Evolutionary conservation across 371 early-diverging fungal species (phyloP), one percentile per base, ranked within the genome.

Genomic region (Mortierella sp.): DNA sequence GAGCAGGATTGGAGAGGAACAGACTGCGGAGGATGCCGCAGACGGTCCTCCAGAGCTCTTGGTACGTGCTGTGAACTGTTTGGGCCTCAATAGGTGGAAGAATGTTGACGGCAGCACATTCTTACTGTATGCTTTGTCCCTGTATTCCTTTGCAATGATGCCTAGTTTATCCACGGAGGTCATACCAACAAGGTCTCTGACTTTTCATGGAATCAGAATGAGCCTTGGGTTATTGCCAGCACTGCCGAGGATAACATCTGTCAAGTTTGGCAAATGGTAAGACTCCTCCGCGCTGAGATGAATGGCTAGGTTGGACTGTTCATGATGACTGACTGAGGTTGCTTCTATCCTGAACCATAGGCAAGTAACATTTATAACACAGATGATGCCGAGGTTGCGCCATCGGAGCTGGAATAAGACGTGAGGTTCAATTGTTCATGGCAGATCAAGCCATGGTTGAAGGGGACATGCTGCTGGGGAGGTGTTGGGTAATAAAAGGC

Each of bases 231-330:
- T 17, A 87, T 99, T 66, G 93, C 95, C 66, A 92, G 92, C 66
- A 92, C 94, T 5, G 98, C 96, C 27, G 97, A 98, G 81, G 97
- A 98, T 72, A 98, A 98, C 76, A 91, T 98, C 29, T 87, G 95
- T 31, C 98, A 99, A 86, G 92, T 99, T 0, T 99, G 99, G 99
- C 96, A 96, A 83, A 94, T 96, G 95, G 96, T 91, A 80, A 86
- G 82, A 27, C 22, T 12, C 5, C n/a, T 12, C 5, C n/a, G 44
- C 19, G 7, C 19, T 44, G n/a, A n/a, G n/a, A n/a, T n/a, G n/a
- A n/a, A n/a, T n/a, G n/a, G n/a, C n/a, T n/a, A n/a, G n/a, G n/a
- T n/a, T n/a, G n/a, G n/a, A n/a, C n/a, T n/a, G n/a, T n/a, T n/a
- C n/a, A n/a, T n/a, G n/a, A n/a, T n/a, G n/a, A n/a, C n/a, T n/a